Conservation (phyloP, 2,329 filamentous ascomycete genomes). For the Talaromyces sp. region DNA sequence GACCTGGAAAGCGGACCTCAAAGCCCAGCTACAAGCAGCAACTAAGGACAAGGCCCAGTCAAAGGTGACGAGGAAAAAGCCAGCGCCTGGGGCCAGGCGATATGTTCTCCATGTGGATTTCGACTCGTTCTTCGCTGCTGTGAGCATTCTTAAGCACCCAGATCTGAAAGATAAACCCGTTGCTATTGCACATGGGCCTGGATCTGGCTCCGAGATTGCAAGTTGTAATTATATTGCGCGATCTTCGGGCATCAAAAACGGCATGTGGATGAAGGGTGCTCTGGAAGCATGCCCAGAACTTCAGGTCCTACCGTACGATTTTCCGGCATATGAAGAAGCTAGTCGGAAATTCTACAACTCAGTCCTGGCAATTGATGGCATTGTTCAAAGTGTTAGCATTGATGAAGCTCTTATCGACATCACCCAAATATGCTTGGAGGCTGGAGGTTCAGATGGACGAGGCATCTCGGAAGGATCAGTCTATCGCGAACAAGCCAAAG, state of each 20-base stretch:
- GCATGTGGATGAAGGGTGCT: slow-evolving; percentile 98
- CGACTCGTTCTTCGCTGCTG: slow-evolving; percentile 96
- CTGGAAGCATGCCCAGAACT: slow-evolving; percentile 80
- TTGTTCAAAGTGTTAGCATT: slow-evolving; percentile 94
- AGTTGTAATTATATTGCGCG: slow-evolving; percentile 96
- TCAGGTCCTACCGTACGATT: slow-evolving; percentile 93
- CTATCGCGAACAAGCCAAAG: slow-evolving; percentile 77
- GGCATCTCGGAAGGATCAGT: slow-evolving; percentile 69
- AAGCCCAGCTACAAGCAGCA: slow-evolving; percentile 80
- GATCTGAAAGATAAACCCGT: slow-evolving; percentile 77
- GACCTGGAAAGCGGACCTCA: slow-evolving; percentile 94
- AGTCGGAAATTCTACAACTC: slow-evolving; percentile 85
- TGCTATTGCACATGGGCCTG: slow-evolving; percentile 84
- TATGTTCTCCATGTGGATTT: slow-evolving; percentile 98
- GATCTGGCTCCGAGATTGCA: slow-evolving; percentile 88
- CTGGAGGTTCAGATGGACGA: slow-evolving; percentile 67
- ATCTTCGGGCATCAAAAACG: slow-evolving; percentile 85
- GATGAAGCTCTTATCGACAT: slow-evolving; percentile 92
- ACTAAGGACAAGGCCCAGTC: slow-evolving; percentile 67
- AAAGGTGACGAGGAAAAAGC: slow-evolving; percentile 54
- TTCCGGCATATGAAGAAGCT: slow-evolving; percentile 89
- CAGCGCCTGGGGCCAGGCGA: slow-evolving; percentile 65
- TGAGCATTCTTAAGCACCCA: slow-evolving; percentile 78
- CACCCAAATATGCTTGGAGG: slow-evolving; percentile 68
- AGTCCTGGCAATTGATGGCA: slow-evolving; percentile 75